Evolutionary conservation across 2,329 filamentous ascomycete genomes (phyloP).

Genomic region (Fusarium setosum): DNA sequence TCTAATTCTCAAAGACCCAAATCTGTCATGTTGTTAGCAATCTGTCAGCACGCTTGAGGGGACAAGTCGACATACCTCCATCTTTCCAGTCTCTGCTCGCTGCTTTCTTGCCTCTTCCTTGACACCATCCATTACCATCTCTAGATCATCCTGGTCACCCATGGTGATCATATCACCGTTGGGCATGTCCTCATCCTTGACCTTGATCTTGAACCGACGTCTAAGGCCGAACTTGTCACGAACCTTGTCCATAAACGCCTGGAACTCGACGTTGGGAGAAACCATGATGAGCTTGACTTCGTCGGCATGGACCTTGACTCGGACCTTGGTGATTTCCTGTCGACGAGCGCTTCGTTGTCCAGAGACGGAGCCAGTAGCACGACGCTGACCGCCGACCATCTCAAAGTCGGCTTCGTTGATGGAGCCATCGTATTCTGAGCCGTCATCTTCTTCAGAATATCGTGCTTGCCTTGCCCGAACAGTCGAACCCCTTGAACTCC

Average conservation of each 20-base stretch:
- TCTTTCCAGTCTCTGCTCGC: constrained; percentile 85
- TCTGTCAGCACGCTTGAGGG: constrained; percentile 23
- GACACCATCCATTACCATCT: constrained; percentile 82
- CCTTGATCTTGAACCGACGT: constrained; percentile 87
- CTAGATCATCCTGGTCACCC: constrained; percentile 95
- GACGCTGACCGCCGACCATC: constrained; percentile 71
- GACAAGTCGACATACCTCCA: constrained; percentile 78
- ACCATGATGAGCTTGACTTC: constrained; percentile 96
- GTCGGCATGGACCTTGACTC: constrained; percentile 91
- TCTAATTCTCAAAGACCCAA: constrained; percentile 58
- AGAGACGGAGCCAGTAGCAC: constrained; percentile 58
- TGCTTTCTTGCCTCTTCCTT: constrained; percentile 78
- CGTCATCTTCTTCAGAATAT: constrained; percentile 85
- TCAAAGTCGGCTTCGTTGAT: constrained; percentile 85
- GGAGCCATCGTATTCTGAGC: constrained; percentile 73
- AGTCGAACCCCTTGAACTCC: constrained; percentile 43
- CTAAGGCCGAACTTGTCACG: constrained; percentile 87
- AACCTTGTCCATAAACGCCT: constrained; percentile 80
- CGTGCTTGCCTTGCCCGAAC: constrained; percentile 59
- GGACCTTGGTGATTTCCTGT: constrained; percentile 79
- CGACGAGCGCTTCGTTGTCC: constrained; percentile 67
- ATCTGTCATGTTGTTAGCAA: constrained; percentile 51
- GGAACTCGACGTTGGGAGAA: constrained; percentile 76
- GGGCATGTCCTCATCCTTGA: constrained; percentile 80
- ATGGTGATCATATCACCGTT: constrained; percentile 95